Base-by-base conservation (phyloP, 129 eudicot species). In the Heracleum sosnowskyi region DNA sequence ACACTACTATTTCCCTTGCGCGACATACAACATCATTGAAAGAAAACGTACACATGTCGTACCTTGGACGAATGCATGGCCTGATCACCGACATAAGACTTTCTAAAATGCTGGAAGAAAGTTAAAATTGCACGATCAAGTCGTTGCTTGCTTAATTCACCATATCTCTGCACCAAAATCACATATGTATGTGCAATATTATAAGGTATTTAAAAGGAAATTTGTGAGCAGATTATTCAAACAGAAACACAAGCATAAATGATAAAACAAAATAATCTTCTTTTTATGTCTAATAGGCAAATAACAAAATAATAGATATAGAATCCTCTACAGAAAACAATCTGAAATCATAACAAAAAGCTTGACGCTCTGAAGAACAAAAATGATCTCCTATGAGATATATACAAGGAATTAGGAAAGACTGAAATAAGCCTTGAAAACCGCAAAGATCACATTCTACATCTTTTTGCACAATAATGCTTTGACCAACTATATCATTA, bases 21-120 rank as follows among this genome's bases (percentile, higher is more conserved):
- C 31, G 72, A 31, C 24, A 33, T 44, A 72, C 70, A 76, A 78
- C 36, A 44, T 71, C 41, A 55, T 71, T 17, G 60, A 34, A 40
- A 60, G 28, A 51, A 62, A 63, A 76, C 55, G 40, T 26, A 26
- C 11, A 69, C n/a, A 69, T 47, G 51, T 39, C 36, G 74, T 87
- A 95, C 98, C 97, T 95, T 91, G 37, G 98, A 95, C 68, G 98
- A 90, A 81, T 91, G 96, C 92, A 95, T 91, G 57, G 98, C 97
- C 75, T 95, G 98, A 60, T 95, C 98, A 49, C 98, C 98, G 39
- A 95, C 98, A 83, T 90, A 91, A 84, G 96, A 91, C 85, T 89
- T 95, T 79, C 98, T 87, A 74, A 91, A 90, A 86, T 88, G 87
- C 83, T 91, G 98, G 77, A 95, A 95, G 84, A 95, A 95, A 20